Percentiles rank a stretch among this genome's conserved stretches.
These are phyloP conservation scores for Suillus plorans DNA, from an alignment of 768 basidiomycete genomes.

Conservation along the genomic window DNA sequence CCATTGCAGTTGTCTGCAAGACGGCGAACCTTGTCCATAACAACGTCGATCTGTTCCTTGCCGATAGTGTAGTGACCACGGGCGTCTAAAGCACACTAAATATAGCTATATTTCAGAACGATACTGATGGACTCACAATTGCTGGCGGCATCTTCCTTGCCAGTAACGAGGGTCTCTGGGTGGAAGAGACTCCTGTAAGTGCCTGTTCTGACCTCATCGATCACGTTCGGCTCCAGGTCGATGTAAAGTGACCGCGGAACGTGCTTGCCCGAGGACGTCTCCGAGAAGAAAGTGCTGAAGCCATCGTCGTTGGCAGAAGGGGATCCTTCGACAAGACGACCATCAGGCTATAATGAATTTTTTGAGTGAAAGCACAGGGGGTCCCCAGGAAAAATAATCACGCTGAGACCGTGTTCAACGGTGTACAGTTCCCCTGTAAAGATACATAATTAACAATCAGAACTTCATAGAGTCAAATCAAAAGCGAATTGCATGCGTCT, in stretches of 20 bases:
- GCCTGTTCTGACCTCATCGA: constrained; percentile 96
- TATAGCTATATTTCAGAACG: constrained; percentile 1
- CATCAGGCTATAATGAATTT: constrained; percentile 73
- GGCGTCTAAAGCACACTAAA: constrained; percentile 58
- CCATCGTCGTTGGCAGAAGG: constrained; percentile 80
- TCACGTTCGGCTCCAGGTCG: constrained; percentile 95
- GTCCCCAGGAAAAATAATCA: constrained; percentile 34
- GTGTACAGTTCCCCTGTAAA: constrained; percentile 95
- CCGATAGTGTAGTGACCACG: constrained; percentile 99
- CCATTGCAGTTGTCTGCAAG: constrained; percentile 96
- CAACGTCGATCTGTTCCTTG: constrained; percentile 95
- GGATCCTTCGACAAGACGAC: constrained; percentile 80
- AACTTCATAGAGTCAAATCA: not conserved
- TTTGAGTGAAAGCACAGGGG: constrained; percentile 18
- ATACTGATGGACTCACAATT: constrained; percentile 66
- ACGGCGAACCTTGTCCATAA: constrained; percentile 93
- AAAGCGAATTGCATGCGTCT: constrained; percentile 16
- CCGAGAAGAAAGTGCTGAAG: constrained; percentile 99
- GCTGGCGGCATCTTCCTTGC: constrained; percentile 99
- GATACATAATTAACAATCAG: constrained; percentile 18
- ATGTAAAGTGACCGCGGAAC: constrained; percentile 98
- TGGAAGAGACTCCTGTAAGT: constrained; percentile 98
- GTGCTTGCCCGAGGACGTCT: constrained; percentile 94
- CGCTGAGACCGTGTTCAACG: constrained; percentile 96
- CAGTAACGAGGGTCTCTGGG: constrained; percentile 96